Evolutionary conservation across 1,139 yeast genomes (phyloP), one percentile per base, ranked within the genome.

Genomic region (Candida sanyaensis): DNA sequence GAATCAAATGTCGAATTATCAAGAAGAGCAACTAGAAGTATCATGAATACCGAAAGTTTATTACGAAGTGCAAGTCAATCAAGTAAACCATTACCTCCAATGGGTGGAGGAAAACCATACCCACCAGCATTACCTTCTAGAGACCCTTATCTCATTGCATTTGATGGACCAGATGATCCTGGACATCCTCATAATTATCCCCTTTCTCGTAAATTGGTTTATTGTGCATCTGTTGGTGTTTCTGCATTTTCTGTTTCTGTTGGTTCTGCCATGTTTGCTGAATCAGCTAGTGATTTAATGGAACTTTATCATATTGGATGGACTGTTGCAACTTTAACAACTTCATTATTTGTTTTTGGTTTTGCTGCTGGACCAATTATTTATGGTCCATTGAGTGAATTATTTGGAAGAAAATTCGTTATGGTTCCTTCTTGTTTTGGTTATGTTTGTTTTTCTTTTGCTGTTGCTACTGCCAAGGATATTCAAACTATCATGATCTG

Each of bases 131-230:
- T 70, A 32, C 73, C 73, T 1, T 66, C 65, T 27, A 61, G 71
- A 45, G 66, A 63, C 6, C 65, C 68, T 2, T 73, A 69, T 52
- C 58, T 62, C 5, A 77, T 73, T n/a, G 60, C 65, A 36, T 81
- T 65, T 55, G 79, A 75, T 51, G 83, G 84, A 1, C 75, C 77
- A 1, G 67, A 73, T 26, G 86, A 81, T 57, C 81, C 82, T 1
- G 42, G 52, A 0, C 74, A 69, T 54, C 85, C 86, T 0, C 70
- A 67, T 49, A 81, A 80, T 57, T 80, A 78, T 73, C 56, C 77
- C 2, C 33, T 66, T 27, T 34, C 42, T 31, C 62, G 58, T 29
- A 77, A 77, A 54, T 21, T 70, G 4, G 28, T 55, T 3, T 60
- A 57, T 11, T 61, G 68, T 42, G 50, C 55, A 3, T 57, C 65